A percentile compares a stretch with the other conserved stretches of the same genome.
These are phyloP conservation scores for Gymnopilus junonius DNA, from an alignment of 768 basidiomycete species.

Conservation along the genomic window DNA sequence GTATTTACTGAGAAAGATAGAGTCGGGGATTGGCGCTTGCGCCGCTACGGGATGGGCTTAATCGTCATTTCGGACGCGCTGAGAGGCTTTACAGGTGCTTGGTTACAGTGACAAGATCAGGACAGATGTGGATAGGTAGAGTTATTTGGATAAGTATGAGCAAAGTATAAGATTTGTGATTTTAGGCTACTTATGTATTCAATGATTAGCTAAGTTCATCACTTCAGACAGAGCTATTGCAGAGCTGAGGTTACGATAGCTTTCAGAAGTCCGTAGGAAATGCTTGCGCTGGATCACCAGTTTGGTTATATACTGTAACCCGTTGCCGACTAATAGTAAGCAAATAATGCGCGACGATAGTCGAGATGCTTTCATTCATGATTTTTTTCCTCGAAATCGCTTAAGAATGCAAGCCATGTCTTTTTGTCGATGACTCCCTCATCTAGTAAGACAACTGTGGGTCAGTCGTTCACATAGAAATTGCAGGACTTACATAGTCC, in stretches of 20 bases:
- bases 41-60: too few species aligned
- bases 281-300: not conserved
- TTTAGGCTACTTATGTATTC: too few species aligned
- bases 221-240: not conserved
- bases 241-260: not conserved
- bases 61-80: too few species aligned
- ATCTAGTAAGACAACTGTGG: constrained; percentile 47
- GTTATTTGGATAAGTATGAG: too few species aligned
- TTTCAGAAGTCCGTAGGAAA: not conserved
- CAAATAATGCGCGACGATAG: not conserved
- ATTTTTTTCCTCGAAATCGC: constrained; percentile 71
- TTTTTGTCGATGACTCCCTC: constrained; percentile 95
- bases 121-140: too few species aligned
- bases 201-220: too few species aligned
- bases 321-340: too few species aligned
- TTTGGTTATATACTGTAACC: constrained; percentile 3
- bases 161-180: too few species aligned
- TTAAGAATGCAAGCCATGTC: constrained; percentile 88
- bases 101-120: too few species aligned
- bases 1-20: too few species aligned
- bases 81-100: too few species aligned
- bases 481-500: constrained; percentile 68
- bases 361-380: constrained; percentile 15
- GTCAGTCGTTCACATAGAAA: not conserved
- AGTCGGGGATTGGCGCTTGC: too few species aligned